Evolutionary conservation across 805 yeast genomes (phyloP), one percentile per base, ranked within the genome.

Genomic region (Peterozyma xylosa): DNA sequence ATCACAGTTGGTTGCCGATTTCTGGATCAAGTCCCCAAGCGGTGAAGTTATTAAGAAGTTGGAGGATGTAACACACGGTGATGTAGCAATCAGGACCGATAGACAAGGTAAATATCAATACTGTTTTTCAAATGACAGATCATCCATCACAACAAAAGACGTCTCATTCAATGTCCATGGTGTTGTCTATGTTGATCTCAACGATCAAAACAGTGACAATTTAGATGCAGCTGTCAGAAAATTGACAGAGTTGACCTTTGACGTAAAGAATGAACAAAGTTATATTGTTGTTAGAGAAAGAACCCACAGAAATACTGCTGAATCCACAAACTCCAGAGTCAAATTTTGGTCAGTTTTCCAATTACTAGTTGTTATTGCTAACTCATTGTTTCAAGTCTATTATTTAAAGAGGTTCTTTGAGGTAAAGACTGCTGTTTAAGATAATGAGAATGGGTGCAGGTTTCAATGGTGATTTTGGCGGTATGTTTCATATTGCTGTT

Each of bases 291-390:
- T 91, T 48, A 82, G 99, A 67, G 99, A 91, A 68, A 84, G 97
- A 70, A 86, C 95, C 13, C 99, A 91, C 65, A 85, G 99, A 77
- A 93, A 91, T 68, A 91, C 99, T 9, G 98, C 99, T 5, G 99
- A 91, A 68, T 86, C 96, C 18, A 91, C 99, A 38, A 91, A 91
- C 66, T 83, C 93, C 44, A 80, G 99, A 57, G 98, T 91, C 52
- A 91, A 91, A 66, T 93, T 95, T 87, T 91, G 99, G 99, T 86
- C 96, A 27, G 73, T 87, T 30, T 84, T 90, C 74, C 99, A 91
- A 70, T 71, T 93, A 50, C 56, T 81, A 42, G 90, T 93, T 45
- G 97, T 91, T 38, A 84, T 83, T 14, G 76, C 74, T 49, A 93
- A 89, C 70, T 86, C 96, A 27, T 54, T 90, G 45, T 93, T 93